Percentiles rank a stretch among this genome's conserved stretches.
These are phyloP conservation scores for Silene coronaria DNA, from an alignment of 179 eudicot species.

Conservation along the genomic window DNA sequence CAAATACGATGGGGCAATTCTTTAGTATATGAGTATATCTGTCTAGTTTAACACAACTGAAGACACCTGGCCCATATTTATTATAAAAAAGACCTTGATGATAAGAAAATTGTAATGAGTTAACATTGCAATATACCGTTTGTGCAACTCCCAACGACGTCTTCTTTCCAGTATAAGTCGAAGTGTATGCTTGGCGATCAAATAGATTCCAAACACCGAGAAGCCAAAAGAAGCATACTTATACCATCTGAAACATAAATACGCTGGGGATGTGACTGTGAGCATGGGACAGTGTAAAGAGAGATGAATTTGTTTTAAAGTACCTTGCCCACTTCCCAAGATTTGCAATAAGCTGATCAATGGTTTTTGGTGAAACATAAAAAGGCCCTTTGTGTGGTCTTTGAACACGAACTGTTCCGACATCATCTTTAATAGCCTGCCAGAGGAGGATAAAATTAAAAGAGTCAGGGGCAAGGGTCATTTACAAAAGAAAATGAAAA, in stretches of 20 bases:
- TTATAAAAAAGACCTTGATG: background rate
- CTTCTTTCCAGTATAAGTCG: slow-evolving; percentile 72
- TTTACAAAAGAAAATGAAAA: background rate
- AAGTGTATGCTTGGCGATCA: slow-evolving; percentile 74
- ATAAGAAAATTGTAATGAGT: background rate
- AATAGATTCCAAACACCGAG: slow-evolving; percentile 66
- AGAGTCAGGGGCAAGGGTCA: slow-evolving; percentile 2
- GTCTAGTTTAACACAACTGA: background rate
- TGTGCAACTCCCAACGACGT: slow-evolving; percentile 76
- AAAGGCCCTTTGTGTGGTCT: slow-evolving; percentile 88
- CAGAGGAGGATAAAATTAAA: background rate
- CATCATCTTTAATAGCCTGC: slow-evolving; percentile 92
- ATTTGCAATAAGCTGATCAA: slow-evolving; percentile 89
- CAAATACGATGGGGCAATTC: background rate
- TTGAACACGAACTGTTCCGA: slow-evolving; percentile 78
- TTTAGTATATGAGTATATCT: no score
- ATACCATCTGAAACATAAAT: slow-evolving; percentile 57
- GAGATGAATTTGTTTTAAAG: background rate
- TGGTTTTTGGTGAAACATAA: slow-evolving; percentile 73
- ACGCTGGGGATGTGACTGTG: background rate
- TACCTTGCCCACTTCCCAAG: slow-evolving; percentile 97
- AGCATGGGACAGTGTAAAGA: background rate
- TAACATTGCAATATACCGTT: slow-evolving; percentile 45
- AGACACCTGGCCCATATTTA: background rate
- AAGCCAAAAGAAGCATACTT: slow-evolving; percentile 79